These are phyloP conservation scores for Aspergillus sergii DNA, from an alignment of 2,329 filamentous ascomycete genomes.

Conservation along the genomic window DNA sequence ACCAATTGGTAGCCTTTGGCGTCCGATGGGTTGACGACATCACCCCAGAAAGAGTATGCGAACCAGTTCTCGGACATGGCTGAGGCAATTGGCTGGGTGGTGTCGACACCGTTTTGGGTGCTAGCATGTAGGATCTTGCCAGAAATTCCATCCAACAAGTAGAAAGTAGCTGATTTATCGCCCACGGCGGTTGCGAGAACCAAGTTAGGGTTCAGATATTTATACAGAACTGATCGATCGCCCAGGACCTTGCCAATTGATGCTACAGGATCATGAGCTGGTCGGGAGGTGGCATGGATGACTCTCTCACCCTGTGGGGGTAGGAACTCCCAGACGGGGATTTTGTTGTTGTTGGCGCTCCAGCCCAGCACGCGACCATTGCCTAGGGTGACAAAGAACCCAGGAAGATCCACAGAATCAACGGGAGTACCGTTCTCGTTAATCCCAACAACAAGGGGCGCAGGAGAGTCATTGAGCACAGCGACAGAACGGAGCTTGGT, in stretches of 20 bases:
- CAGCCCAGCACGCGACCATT: constrained; percentile 49
- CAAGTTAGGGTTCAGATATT: constrained; percentile 89
- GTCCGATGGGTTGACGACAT: constrained; percentile 48
- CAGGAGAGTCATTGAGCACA: constrained; percentile 29
- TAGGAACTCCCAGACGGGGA: constrained; percentile 71
- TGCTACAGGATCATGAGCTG: constrained; percentile 81
- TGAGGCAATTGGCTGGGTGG: constrained; percentile 71
- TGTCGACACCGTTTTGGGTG: constrained; percentile 73
- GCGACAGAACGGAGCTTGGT: constrained; percentile 36
- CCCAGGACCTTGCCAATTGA: constrained; percentile 94
- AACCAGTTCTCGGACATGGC: constrained; percentile 95
- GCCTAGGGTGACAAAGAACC: constrained; percentile 45
- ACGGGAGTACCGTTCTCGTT: constrained; percentile 39
- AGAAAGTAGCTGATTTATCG: constrained; percentile 67
- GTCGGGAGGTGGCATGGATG: constrained; percentile 66
- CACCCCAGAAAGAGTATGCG: constrained; percentile 74
- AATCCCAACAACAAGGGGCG: constrained; percentile 34
- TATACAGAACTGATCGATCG: constrained; percentile 92
- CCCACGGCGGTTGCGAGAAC: constrained; percentile 73
- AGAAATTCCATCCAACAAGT: constrained; percentile 83
- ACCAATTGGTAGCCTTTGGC: constrained; percentile 85
- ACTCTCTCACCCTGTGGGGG: constrained; percentile 69
- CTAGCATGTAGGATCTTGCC: constrained; percentile 76
- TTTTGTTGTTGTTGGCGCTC: constrained; percentile 38
- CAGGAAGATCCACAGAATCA: constrained; percentile 32